Base-by-base conservation (phyloP, 148 eudicot species). In the Diospyros lotus region DNA sequence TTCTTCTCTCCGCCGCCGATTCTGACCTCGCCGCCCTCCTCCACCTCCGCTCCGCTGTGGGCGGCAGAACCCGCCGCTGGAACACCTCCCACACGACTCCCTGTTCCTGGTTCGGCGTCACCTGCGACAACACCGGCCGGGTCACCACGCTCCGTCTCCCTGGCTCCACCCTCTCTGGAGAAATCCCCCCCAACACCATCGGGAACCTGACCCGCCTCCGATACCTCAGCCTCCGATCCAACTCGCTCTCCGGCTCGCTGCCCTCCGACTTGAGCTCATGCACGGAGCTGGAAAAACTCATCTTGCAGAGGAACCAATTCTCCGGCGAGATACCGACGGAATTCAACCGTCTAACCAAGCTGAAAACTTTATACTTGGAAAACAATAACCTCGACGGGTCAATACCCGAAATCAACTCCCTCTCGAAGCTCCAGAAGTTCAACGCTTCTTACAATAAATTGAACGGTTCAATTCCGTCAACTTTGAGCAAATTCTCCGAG, bases 81-180 rank as follows among this genome's bases (percentile, higher is more conserved):
- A 80, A 84, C 66, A 2, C 6, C 14, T 51, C 84, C 41, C 38
- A 46, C 11, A 52, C 65, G 4, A 10, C 54, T 38, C 80, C 87
- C 7, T 86, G 89, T 66, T 56, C 69, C 3, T 88, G 89, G 89
- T 5, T 9, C 1, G 88, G 88, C 44, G 82, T 89, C 39, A 6
- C 0, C 28, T 89, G 92, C 71, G 14, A 76, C 71, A 11, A 48
- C 53, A 54, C 65, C 50, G 40, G 4, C 71, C 79, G 79, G 1
- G 88, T 88, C 66, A 62, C 71, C 18, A 17, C 53, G 4, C 80
- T 89, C 55, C 90, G 80, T 6, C 85, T 89, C 46, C 88, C 90
- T 2, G 86, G 75, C 8, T 48, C 38, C 18, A 50, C 77, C 2
- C 89, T 89, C 46, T 69, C 80, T 41, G 92, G 88, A 18, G 4